Conservation (phyloP, 176 grass and related monocot species). For the Stipa capillata region DNA sequence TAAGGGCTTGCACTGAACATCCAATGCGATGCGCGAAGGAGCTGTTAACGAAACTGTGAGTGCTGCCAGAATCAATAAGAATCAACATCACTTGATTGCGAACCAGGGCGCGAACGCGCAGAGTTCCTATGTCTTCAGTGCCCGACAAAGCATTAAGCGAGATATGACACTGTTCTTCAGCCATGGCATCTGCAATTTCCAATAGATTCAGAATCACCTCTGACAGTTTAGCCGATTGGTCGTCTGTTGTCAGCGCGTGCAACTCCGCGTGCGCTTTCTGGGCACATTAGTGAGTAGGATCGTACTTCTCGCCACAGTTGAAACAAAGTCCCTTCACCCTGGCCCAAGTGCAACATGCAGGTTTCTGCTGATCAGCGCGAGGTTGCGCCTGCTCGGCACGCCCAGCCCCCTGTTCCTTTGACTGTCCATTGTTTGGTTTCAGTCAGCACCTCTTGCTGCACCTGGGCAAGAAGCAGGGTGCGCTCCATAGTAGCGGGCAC, state of each 20-base stretch:
- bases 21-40: no score
- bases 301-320: no score
- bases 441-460: no score
- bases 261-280: not conserved
- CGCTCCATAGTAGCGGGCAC: no score
- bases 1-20: no score
- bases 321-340: no score
- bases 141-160: not conserved
- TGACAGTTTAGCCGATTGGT: not conserved
- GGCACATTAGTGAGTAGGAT: not conserved
- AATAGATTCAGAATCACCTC: not conserved
- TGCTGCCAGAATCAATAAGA: not conserved
- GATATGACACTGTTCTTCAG: not conserved
- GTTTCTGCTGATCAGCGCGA: no score
- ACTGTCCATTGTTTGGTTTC: no score
- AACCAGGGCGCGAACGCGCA: not conserved
- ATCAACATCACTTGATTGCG: not conserved
- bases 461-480: no score
- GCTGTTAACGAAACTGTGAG: not conserved
- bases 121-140: fast-evolving
- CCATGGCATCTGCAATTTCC: not conserved
- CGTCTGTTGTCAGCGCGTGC: not conserved
- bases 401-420: no score
- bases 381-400: no score
- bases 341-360: no score